Evolutionary conservation across 2,329 filamentous ascomycete genomes (phyloP), one percentile per base, ranked within the genome.

Genomic region (Penicillium freii): DNA sequence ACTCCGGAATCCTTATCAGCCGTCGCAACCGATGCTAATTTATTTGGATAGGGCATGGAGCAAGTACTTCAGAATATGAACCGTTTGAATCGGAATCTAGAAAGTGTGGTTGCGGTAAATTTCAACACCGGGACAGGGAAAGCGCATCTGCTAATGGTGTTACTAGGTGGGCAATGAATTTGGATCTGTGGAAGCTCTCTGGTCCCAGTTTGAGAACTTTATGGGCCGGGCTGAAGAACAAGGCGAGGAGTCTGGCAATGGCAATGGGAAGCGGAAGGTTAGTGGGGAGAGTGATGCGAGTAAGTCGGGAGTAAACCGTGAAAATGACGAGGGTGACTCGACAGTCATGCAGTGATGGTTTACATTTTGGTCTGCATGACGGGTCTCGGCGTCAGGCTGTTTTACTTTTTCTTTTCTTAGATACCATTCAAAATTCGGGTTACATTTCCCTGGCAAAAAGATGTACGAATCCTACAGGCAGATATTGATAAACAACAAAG

Each of bases 181-280:
- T 77, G 88, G 90, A n/a, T 92, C 91, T 4, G 94, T 99, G 43
- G 94, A 99, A 75, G 92, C 91, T 31, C 82, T 99, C 17, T 99
- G 94, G 94, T 95, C 90, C 39, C 91, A 96, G 69, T 97, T 99
- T 71, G 94, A 99, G 78, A 90, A 88, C 65, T 92, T 97, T 66
- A 97, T 97, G 92, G 90, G 85, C 9, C 90, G 88, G 69, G 83
- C 88, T 55, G 76, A 78, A 13, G 73, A 75, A 34, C 74, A 74
- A 52, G 67, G 72, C 29, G 69, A 67, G 19, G 72, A 75, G 23
- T 68, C 66, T 57, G 67, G 68, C 36, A 60, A 62, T 58, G 67
- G 68, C 33, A 61, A 62, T 48, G 57, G 43, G 11, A 71, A 71
- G 50, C 60, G 60, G 27, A 68, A 73, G 21, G 67, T 67, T 10